Evolutionary conservation across 179 eudicot genomes (phyloP), one percentile per base, ranked within the genome.

Genomic region (Actinidia arguta): DNA sequence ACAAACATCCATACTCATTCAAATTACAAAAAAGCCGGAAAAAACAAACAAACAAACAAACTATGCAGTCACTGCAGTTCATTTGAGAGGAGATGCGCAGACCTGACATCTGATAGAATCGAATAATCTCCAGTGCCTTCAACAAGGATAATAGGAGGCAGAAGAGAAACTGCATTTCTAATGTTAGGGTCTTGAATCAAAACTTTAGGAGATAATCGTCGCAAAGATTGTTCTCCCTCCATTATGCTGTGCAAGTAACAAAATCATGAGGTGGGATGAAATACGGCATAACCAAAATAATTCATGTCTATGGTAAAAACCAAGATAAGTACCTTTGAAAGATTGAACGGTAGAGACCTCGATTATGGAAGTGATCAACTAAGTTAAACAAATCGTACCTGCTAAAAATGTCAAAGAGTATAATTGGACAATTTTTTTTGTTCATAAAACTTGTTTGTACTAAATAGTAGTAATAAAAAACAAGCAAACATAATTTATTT

Each of bases 41-140:
- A 48, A n/a, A 46, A 70, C 13, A 25, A 0, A 58, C 7, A 25
- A 12, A 42, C 6, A 42, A 44, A 5, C 12, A 47, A n/a, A n/a
- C n/a, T 48, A 66, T 44, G 9, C 52, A 79, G 50, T 51, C 17
- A 51, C 16, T 36, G n/a, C 24, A 25, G 50, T 76, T 71, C 27
- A 27, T 48, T 24, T 47, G 54, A 68, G 59, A 64, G 55, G 48
- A 76, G 80, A 63, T 16, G 52, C 48, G n/a, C n/a, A 64, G 75
- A 96, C 99, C 98, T 96, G 88, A 92, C 69, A 83, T 92, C 91
- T 11, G 92, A 88, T 68, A 98, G 99, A 74, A 96, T 96, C 24
- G 98, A 94, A 85, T 96, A 95, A 90, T 96, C 99, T 67, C 91
- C 97, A 78, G 96, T 93, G 5, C 99, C 99, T 84, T 96, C 98